These are phyloP conservation scores for Penicillium soppii DNA, from an alignment of 495 filamentous ascomycete genomes.

Conservation along the genomic window DNA sequence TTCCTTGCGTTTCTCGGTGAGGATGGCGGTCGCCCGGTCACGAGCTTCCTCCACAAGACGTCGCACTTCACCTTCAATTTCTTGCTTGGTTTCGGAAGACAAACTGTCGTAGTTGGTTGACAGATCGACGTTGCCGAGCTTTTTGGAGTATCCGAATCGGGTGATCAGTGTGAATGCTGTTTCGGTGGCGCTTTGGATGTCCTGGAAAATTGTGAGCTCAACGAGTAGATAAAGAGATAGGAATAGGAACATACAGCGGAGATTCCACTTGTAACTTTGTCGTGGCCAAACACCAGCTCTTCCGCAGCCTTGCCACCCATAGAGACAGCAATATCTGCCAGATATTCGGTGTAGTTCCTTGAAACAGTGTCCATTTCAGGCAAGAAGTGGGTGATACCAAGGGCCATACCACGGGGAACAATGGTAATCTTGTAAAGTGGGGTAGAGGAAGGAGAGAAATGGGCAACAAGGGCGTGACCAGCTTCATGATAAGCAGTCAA, in stretches of 20 bases:
- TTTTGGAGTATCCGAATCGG: slow-evolving; percentile 80
- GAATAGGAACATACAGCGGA: slow-evolving; percentile 56
- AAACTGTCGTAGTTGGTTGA: slow-evolving; percentile 72
- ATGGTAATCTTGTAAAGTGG: slow-evolving; percentile 96
- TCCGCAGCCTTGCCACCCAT: slow-evolving; percentile 96
- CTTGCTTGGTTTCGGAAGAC: slow-evolving; percentile 77
- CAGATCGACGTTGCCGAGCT: slow-evolving; percentile 87
- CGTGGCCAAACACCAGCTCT: slow-evolving; percentile 83
- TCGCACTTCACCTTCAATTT: slow-evolving; percentile 85
- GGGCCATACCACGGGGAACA: slow-evolving; percentile 79
- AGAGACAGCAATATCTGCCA: slow-evolving; percentile 74
- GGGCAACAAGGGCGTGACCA: slow-evolving; percentile 85
- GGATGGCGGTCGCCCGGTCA: slow-evolving; percentile 67
- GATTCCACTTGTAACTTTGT: slow-evolving; percentile 83
- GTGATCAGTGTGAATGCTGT: slow-evolving; percentile 85
- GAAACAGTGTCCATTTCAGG: slow-evolving; percentile 90
- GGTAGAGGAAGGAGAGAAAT: slow-evolving; percentile 69
- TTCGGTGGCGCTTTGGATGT: slow-evolving; percentile 76
- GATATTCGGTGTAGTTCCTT: slow-evolving; percentile 62
- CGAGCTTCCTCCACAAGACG: slow-evolving; percentile 79
- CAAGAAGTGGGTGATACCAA: slow-evolving; percentile 82
- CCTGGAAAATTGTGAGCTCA: slow-evolving; percentile 47
- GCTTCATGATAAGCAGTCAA: slow-evolving; percentile 98
- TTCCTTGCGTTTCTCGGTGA: slow-evolving; percentile 71
- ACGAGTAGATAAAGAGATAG: neutral